Evolutionary conservation across 2,329 filamentous ascomycete genomes (phyloP).

Genomic region (Ceratocystiopsis minuta): DNA sequence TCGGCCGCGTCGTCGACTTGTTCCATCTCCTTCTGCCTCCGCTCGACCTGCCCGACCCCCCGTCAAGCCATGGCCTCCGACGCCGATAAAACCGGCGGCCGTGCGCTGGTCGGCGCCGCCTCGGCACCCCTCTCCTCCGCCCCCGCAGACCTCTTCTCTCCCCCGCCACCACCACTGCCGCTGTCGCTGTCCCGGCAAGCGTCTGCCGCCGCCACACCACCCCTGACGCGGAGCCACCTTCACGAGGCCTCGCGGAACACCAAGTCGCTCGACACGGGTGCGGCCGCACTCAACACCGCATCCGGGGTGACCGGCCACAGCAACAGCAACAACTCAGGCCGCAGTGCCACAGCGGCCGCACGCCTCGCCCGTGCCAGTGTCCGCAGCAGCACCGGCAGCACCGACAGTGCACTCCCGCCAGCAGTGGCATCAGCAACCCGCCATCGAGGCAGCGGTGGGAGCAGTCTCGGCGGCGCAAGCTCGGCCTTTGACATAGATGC

Average conservation of each 20-base stretch:
- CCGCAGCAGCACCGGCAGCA: constrained; percentile 1
- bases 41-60: background rate
- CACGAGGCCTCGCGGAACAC: too few relatives aligned
- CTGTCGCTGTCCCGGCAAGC: too few relatives aligned
- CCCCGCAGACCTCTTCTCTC: background rate
- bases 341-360: background rate
- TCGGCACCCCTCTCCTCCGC: background rate
- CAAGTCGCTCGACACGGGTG: too few relatives aligned
- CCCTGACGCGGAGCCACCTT: too few relatives aligned
- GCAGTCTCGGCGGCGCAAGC: constrained; percentile 11
- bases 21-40: background rate
- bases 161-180: too few relatives aligned
- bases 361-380: background rate
- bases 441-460: background rate
- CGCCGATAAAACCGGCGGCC: constrained; percentile 5
- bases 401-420: background rate
- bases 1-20: background rate
- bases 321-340: constrained; percentile 5
- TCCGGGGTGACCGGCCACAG: too few relatives aligned
- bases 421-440: background rate
- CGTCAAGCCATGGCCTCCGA: constrained; percentile 4
- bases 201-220: too few relatives aligned
- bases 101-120: background rate
- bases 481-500: constrained; percentile 28
- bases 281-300: too few relatives aligned